These are phyloP conservation scores for Microdochium bolleyi DNA, from an alignment of 2,329 filamentous ascomycete species.

Conservation along the genomic window DNA sequence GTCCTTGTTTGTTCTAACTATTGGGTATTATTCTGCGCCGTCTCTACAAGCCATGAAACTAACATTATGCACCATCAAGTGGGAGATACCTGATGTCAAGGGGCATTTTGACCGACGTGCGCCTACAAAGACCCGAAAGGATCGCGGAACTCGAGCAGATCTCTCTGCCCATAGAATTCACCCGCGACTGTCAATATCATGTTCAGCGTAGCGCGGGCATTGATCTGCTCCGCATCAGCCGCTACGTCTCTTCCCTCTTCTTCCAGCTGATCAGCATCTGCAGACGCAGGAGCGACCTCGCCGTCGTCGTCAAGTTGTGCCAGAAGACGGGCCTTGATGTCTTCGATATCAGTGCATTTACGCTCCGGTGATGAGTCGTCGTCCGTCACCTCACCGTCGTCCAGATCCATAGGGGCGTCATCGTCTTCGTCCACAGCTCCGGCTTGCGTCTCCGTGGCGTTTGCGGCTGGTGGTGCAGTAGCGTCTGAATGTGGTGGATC, in stretches of 20 bases:
- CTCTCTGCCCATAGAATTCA: constrained; percentile 83
- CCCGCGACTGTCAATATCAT: constrained; percentile 87
- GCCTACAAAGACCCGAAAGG: constrained; percentile 39
- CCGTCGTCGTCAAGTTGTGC: constrained; percentile 27
- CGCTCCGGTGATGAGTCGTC: constrained; percentile 13
- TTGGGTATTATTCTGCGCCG: no score
- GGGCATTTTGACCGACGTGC: no score
- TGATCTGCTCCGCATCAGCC: constrained; percentile 31
- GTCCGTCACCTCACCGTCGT: constrained; percentile 28
- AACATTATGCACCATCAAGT: no score
- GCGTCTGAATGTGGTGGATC: constrained; percentile 21
- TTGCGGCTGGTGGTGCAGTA: constrained; percentile 30
- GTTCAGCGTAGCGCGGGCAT: constrained; percentile 68
- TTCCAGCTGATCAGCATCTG: constrained; percentile 18
- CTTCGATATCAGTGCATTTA: constrained; percentile 31
- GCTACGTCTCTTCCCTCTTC: constrained; percentile 13
- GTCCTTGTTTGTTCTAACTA: no score
- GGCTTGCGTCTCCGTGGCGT: constrained; percentile 21
- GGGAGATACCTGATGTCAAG: no score
- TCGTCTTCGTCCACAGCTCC: background rate
- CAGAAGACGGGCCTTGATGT: constrained; percentile 39
- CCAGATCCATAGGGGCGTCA: constrained; percentile 14
- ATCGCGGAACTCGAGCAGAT: constrained; percentile 70
- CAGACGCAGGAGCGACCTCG: constrained; percentile 2
- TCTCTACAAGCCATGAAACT: no score